Base-by-base conservation (phyloP, 805 yeast genomes). In the Starmerella sirachaensis region DNA sequence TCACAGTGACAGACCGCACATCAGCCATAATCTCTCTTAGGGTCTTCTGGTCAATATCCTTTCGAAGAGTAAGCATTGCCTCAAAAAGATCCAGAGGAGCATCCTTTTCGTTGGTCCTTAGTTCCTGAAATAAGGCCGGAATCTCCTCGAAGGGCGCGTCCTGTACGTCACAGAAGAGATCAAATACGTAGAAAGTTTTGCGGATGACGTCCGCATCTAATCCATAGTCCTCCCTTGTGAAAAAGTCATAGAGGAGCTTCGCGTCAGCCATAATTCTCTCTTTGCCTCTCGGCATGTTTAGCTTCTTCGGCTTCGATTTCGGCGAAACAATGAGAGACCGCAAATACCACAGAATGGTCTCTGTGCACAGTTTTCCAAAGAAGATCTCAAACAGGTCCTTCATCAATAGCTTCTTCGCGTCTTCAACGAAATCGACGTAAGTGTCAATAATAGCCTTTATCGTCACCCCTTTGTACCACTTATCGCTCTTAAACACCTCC, bases 21-120 rank as follows among this genome's bases (percentile, higher is more conserved):
- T 47, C 42, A 20, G 50, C 47, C 58, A 62, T 56, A n/a, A 57
- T 46, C 18, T 52, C 60, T 35, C 50, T 48, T 17, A 54, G 47
- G 20, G 40, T 35, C 45, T 56, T 49, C 33, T 42, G 37, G 36
- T 63, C 66, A 17, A 61, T 45, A 29, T 60, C 65, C 30, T 54
- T 56, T 22, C 68, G 50, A 7, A 61, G 53, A 46, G 65, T 63
- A 37, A 85, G 64, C 29, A 84, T 68, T 11, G 76, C 75, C 31
- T 70, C 71, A 29, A 86, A 66, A 51, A 84, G 70, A 35, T 72
- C 77, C 6, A 77, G 60, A 0, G 93, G 85, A 41, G 86, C 76
- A 55, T 83, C 85, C 61, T 83, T 76, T 62, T 77, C 84, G 28
- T 69, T 69, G 10, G 64, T 63, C 36, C 84, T 61, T 26, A 80